Base-by-base conservation (phyloP, 1,284 basidiomycete genomes). In the Tranzscheliella williamsii region DNA sequence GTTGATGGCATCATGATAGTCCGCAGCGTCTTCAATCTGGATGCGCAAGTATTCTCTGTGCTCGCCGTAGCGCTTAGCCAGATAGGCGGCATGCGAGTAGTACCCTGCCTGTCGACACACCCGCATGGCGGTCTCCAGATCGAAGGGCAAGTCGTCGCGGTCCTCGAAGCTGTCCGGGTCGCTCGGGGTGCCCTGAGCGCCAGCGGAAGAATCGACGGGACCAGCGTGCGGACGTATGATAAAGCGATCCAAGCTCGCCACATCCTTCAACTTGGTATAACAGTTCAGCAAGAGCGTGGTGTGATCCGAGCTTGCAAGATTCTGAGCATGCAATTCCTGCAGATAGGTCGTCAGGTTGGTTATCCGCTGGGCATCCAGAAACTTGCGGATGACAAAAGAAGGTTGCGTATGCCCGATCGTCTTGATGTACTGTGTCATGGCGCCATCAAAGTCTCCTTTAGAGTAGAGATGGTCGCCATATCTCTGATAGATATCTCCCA, bases 91-190 rank as follows among this genome's bases (percentile, higher is more conserved):
- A 73, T 98, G 94, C 40, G 90, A 87, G 71, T 89, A 95, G 79
- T 95, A 98, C 0, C 92, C 91, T 0, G 91, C 94, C 78, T 97
- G 94, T 17, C 94, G 84, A 76, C 93, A 97, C 9, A 98, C 94
- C 1, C 91, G 84, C 55, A 98, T 96, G 0, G 92, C 95, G 0
- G 94, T 97, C 50, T 94, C 92, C 24, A 99, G 83, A 73, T 99
- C 95, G 71, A 98, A 98, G 0, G 92, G 92, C 1, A 94, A 83
- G 70, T 90, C 90, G 38, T 72, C 69, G 15, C 53, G 29, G 27
- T 57, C 57, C 11, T 52, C 54, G 3, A 85, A 84, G 8, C 78
- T 81, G 11, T 72, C 73, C 12, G 12, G 49, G 33, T 41, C 41
- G 24, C 12, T 81, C 79, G 16, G 79, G 21, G 35, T 55, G 15